Evolutionary conservation across 2,329 filamentous ascomycete genomes (phyloP).

Genomic region (Curvularia spicifera): DNA sequence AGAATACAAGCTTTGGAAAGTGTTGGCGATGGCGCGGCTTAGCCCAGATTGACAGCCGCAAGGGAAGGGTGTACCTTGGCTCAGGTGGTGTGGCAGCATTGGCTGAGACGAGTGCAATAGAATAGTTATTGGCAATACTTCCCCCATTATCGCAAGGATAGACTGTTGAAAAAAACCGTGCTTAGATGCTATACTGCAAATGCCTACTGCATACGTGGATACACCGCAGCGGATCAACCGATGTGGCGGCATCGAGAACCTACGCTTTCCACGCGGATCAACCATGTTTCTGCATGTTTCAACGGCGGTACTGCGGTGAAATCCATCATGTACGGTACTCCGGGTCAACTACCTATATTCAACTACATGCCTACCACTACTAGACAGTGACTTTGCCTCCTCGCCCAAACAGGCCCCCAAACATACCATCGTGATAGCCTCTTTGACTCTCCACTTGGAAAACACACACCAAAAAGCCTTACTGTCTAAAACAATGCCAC

Average conservation of each 20-base stretch:
- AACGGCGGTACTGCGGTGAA: conserved; percentile 1
- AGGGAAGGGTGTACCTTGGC: conserved; percentile 14
- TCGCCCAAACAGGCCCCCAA: conserved; percentile 39
- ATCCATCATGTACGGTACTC: neutral
- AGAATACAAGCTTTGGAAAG: conserved; percentile 6
- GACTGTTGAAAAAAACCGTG: neutral
- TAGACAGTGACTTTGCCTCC: conserved; percentile 7
- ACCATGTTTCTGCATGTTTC: conserved; percentile 12
- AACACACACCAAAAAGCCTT: neutral
- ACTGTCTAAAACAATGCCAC: neutral
- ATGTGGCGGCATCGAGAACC: conserved; percentile 8
- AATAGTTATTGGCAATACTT: too few relatives aligned
- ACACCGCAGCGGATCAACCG: neutral
- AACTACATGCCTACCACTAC: neutral
- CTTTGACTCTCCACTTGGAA: neutral
- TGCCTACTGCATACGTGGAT: neutral
- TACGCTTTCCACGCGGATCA: neutral
- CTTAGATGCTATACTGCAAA: too few relatives aligned
- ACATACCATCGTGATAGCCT: conserved; percentile 8
- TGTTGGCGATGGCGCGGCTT: conserved; percentile 7
- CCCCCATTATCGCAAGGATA: too few relatives aligned
- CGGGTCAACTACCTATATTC: conserved; percentile 3
- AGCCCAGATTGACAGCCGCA: conserved; percentile 28
- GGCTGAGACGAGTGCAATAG: too few relatives aligned
- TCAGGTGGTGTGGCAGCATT: neutral